phyloP scores from a whole-genome alignment of 2,329 filamentous ascomycete genomes.

The Cytospora schulzeri region DNA sequence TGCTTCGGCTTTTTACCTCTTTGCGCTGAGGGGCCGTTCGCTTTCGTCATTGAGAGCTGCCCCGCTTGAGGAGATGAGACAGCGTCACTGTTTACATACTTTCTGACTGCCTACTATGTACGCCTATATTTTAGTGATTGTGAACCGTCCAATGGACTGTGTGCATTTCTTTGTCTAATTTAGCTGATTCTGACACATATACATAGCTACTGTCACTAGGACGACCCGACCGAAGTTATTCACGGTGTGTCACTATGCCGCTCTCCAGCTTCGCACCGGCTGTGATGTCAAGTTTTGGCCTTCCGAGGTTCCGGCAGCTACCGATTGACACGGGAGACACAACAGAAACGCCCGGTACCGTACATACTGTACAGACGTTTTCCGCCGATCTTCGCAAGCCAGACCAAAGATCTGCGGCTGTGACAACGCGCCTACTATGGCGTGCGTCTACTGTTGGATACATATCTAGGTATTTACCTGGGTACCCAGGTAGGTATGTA shows the following conservation, averaged over 20 bases:
- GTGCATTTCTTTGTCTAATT: not conserved
- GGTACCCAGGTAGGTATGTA: too few species aligned
- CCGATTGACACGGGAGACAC: not conserved
- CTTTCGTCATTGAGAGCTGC: conserved; percentile 20
- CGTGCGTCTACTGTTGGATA: too few species aligned
- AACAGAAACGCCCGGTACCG: conserved; percentile 2
- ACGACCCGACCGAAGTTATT: not conserved
- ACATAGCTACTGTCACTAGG: not conserved
- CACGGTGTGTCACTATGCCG: not conserved
- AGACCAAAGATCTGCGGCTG: not conserved
- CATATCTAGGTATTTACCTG: too few species aligned
- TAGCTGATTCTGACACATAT: not conserved
- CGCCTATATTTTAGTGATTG: too few species aligned
- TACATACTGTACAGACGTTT: not conserved
- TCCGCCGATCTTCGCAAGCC: conserved; percentile 16
- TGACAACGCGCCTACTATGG: not conserved
- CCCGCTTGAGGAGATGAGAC: conserved; percentile 12
- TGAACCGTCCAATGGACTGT: too few species aligned
- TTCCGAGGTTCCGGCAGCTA: conserved; percentile 8
- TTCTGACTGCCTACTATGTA: not conserved
- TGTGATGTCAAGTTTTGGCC: not conserved
- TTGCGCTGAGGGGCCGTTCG: conserved; percentile 11
- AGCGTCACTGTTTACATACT: not conserved
- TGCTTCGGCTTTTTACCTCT: conserved; percentile 9
- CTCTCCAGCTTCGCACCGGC: not conserved